Evolutionary conservation across 192 early-diverging fungal species (phyloP), one percentile per base, ranked within the genome.

Genomic region (Diversispora eburnea): DNA sequence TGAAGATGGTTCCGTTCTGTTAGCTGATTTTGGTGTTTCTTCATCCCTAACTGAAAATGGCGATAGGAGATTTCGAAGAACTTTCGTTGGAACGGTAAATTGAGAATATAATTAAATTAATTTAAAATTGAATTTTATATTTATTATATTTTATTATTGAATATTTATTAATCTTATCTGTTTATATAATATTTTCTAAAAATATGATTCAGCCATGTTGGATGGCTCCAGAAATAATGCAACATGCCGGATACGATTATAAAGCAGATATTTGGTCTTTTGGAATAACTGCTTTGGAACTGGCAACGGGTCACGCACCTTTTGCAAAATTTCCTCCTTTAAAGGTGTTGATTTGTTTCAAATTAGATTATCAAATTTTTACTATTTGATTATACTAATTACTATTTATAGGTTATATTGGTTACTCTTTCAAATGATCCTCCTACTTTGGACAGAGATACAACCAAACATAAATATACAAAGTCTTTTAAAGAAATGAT

Each of bases 181-280:
- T 54, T 10, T 15, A 15, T 15, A 52, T 15, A 52, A 52, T 15
- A 15, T 52, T 9, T 52, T 52, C 4, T 52, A 52, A 3, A 52
- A 3, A 52, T 8, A 54, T 54, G 4, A 7, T 17, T 19, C 43
- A 80, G 72, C 87, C 87, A 25, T 88, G 87, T 69, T 88, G 84
- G 84, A 87, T 90, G 87, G 86, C 89, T 49, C 87, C 92, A 6
- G 87, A 95, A 76, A 93, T 95, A n/a, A 95, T 95, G 94, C 91
- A 95, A 70, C 94, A 95, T 75, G 85, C 86, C 10, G 92, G 90
- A 2, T 95, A 95, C 80, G 90, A 94, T 75, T 93, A 88, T 75
- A 93, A 93, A 76, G 94, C 94, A 3, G 94, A 95, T 75, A 92
- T 95, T 61, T 95, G 94, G 94, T 90, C 88, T 72, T 94, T 95